These are phyloP conservation scores for Trichoderma sp. DNA, from an alignment of 2,329 filamentous ascomycete genomes.

Conservation along the genomic window DNA sequence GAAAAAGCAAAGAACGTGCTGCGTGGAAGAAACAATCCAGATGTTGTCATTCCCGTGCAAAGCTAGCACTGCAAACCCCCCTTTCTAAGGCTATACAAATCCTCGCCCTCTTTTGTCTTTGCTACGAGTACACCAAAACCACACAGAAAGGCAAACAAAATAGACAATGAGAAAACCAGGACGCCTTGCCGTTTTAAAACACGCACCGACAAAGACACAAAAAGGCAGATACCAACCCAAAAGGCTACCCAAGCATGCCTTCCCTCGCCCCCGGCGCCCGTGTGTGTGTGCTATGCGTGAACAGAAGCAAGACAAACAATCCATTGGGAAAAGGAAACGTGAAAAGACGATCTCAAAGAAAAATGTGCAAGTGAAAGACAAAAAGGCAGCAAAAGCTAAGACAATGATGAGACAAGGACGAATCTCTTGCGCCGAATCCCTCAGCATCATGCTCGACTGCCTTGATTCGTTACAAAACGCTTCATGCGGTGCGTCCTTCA, in stretches of 20 bases:
- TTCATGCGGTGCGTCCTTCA: slow-evolving; percentile 31
- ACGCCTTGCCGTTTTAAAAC: slow-evolving; percentile 21
- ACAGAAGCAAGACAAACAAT: slow-evolving; percentile 13
- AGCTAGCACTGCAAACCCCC: slow-evolving; percentile 19
- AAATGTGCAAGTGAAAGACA: slow-evolving; percentile 25
- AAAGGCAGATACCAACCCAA: slow-evolving; percentile 23
- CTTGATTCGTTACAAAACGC: slow-evolving; percentile 5
- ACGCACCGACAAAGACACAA: slow-evolving; percentile 10
- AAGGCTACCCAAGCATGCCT: slow-evolving; percentile 20
- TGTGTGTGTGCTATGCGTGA: slow-evolving; percentile 19
- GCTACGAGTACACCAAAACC: slow-evolving; percentile 18
- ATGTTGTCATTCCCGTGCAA: slow-evolving; percentile 19
- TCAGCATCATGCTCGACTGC: neutral
- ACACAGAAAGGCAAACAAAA: neutral
- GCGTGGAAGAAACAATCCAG: slow-evolving; percentile 1
- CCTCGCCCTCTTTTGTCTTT: slow-evolving; percentile 24
- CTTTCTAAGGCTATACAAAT: slow-evolving; percentile 16
- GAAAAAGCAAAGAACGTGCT: neutral
- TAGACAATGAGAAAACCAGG: neutral
- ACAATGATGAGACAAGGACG: neutral
- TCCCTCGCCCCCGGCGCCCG: slow-evolving; percentile 12
- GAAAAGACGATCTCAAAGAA: neutral
- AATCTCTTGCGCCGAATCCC: neutral
- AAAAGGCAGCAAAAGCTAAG: slow-evolving; percentile 14
- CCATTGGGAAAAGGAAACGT: neutral